phyloP scores from a whole-genome alignment of 352 stramenopile species.

The Globisporangium cylindrosporum region DNA sequence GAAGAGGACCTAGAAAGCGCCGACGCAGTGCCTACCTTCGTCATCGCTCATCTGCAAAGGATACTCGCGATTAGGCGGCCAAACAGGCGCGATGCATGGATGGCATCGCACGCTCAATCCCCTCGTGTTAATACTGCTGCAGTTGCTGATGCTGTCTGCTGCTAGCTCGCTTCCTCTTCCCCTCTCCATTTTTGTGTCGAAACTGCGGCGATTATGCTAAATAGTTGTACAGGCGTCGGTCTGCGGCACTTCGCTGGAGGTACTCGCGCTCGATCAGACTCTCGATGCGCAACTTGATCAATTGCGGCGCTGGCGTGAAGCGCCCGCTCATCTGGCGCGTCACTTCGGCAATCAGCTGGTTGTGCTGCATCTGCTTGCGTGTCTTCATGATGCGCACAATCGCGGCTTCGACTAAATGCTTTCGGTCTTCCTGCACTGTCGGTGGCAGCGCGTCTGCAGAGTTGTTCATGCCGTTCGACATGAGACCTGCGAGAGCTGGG shows the following conservation, averaged over 20 bases:
- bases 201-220: slow-evolving; percentile 85
- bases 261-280: slow-evolving; percentile 99
- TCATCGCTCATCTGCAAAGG: neutral
- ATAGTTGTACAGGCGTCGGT: slow-evolving; percentile 97
- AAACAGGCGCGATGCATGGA: neutral
- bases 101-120: neutral
- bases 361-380: slow-evolving; percentile 91
- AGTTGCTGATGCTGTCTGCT: neutral
- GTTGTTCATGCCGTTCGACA: slow-evolving; percentile 34
- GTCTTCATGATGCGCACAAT: slow-evolving; percentile 97
- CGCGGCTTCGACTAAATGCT: slow-evolving; percentile 93
- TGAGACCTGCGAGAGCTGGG: slow-evolving; percentile 26
- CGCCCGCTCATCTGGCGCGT: slow-evolving; percentile 84
- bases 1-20: neutral
- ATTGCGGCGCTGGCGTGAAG: slow-evolving; percentile 92
- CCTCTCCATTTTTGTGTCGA: neutral
- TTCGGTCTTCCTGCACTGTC: slow-evolving; percentile 94
- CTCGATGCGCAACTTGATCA: slow-evolving; percentile 99
- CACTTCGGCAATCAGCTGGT: slow-evolving; percentile 90
- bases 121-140: neutral
- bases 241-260: slow-evolving; percentile 91
- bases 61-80: neutral
- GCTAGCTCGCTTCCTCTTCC: neutral
- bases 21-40: neutral
- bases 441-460: slow-evolving; percentile 76